Evolutionary conservation across 177 flowering plant species (phyloP).

Genomic region (Vitis hybrid): DNA sequence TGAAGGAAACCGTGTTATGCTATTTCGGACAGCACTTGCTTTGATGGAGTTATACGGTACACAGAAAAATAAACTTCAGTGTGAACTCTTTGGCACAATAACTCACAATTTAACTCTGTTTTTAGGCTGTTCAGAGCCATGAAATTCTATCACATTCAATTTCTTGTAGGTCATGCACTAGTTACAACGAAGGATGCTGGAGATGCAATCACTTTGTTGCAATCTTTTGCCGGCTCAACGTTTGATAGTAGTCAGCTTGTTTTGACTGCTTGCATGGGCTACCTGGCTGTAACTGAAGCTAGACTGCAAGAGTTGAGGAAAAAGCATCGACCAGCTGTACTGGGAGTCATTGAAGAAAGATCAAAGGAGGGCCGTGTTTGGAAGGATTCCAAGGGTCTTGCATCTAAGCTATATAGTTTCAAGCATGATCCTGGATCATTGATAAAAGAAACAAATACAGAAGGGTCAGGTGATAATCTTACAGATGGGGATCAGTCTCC

Average conservation of each 20-base stretch:
- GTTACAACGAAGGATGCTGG: constrained; percentile 98
- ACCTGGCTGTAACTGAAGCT: constrained; percentile 64
- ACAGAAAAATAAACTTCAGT: constrained; percentile 18
- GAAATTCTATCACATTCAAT: constrained; percentile 8
- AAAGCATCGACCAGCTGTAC: constrained; percentile 79
- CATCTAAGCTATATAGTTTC: constrained; percentile 78
- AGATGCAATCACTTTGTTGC: constrained; percentile 90
- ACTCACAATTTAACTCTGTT: not conserved
- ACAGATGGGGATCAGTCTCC: constrained; percentile 33
- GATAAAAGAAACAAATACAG: constrained; percentile 29
- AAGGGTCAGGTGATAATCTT: constrained; percentile 22
- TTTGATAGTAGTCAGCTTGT: constrained; percentile 99
- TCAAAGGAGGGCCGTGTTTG: constrained; percentile 52
- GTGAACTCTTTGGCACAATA: not conserved
- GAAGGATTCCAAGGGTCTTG: constrained; percentile 74
- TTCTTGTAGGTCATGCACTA: constrained; percentile 80
- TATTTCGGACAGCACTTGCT: constrained; percentile 90
- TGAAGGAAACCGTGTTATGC: constrained; percentile 97
- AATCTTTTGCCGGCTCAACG: constrained; percentile 91
- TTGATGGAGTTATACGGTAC: constrained; percentile 96
- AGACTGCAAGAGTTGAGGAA: constrained; percentile 67
- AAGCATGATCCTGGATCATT: constrained; percentile 59
- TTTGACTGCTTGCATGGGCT: constrained; percentile 96
- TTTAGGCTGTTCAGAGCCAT: not conserved
- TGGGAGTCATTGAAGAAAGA: constrained; percentile 68